Evolutionary conservation across 2,329 filamentous ascomycete species (phyloP).

Genomic region (Fusarium humuli): DNA sequence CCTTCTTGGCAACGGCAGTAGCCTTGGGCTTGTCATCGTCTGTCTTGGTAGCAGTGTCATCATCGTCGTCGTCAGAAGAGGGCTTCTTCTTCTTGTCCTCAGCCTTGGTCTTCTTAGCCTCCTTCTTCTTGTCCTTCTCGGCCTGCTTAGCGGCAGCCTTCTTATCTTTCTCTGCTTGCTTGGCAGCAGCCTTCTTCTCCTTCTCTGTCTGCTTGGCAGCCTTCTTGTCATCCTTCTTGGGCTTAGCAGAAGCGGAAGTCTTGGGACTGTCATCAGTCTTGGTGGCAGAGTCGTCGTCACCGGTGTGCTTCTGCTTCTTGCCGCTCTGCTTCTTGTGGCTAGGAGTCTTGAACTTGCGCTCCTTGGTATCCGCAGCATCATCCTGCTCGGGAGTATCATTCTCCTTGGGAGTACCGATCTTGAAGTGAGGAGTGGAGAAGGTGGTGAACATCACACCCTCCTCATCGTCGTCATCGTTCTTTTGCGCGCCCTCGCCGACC

Average conservation of each 20-base stretch:
- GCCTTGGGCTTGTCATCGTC: neutral
- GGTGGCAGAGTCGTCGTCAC: neutral
- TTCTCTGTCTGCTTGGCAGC: neutral
- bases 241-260: neutral
- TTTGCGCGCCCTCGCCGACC: neutral
- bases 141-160: neutral
- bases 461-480: neutral
- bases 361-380: neutral
- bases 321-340: conserved; percentile 16
- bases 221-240: neutral
- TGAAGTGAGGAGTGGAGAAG: neutral
- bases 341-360: conserved; percentile 3
- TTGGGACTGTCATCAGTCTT: neutral
- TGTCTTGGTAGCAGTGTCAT: neutral
- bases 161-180: neutral
- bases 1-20: neutral
- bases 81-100: neutral
- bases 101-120: conserved; percentile 1
- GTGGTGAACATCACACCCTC: neutral
- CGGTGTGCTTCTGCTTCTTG: neutral
- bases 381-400: neutral
- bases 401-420: neutral
- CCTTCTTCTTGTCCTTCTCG: neutral
- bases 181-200: neutral
- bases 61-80: neutral